Base-by-base conservation (phyloP, 345 rosid species). In the Ceriops decandra region DNA sequence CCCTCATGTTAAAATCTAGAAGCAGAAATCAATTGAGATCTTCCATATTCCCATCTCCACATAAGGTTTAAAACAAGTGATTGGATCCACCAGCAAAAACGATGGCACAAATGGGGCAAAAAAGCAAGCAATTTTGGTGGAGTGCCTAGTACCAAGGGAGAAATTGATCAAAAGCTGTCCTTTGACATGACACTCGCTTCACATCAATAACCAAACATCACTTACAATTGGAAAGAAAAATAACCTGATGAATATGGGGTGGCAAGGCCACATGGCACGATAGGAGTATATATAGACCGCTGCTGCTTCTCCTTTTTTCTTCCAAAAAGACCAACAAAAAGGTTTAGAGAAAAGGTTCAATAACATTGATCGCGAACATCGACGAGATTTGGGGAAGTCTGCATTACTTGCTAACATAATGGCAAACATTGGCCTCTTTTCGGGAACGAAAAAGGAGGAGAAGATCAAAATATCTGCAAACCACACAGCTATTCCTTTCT, bases 101-200 rank as follows among this genome's bases (percentile, higher is more conserved):
- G 49, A 49, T 60, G 62, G 69, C 38, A 62, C 35, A 52, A 52
- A 51, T 67, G 62, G 73, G 51, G 67, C 68, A 61, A 64, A 74
- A 74, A 22, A 74, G 28, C 33, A 27, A 33, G 22, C 66, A 59
- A 68, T 32, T 53, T 71, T 75, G 36, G 79, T 75, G 77, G 72
- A 58, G 46, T 26, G 64, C 30, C 19, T 2, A 42, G 49, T 42
- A 13, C 49, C 17, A 42, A 42, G 36, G 62, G 28, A 53, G 31
- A 63, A 69, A 68, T 22, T 60, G 62, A 59, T 27, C 28, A 1
- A 46, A 42, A 68, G 42, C 22, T 75, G 64, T 61, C 68, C 61
- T 49, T 49, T 57, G 61, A 71, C 42, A 61, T 64, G 68, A 60
- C 76, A 36, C 72, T 26, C 72, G 30, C 38, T 63, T 60, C 52